These are phyloP conservation scores for Gremmenia infestans DNA, from an alignment of 2,329 filamentous ascomycete species.

Conservation along the genomic window DNA sequence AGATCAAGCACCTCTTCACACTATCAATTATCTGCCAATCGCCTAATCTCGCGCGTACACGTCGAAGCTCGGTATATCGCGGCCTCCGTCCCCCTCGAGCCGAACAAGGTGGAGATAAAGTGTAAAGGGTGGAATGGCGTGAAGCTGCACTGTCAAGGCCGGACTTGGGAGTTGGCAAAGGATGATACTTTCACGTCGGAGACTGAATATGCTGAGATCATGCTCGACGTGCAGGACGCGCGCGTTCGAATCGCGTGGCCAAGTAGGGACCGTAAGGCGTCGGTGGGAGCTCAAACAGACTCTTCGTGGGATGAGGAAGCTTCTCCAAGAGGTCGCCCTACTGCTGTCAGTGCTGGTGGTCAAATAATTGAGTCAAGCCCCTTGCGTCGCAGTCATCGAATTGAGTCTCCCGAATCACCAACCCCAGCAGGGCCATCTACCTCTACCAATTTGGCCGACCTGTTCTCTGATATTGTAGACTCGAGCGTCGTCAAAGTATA, in stretches of 20 bases:
- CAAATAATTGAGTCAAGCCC: slow-evolving; percentile 55
- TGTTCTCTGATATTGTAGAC: slow-evolving; percentile 41
- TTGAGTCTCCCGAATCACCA: slow-evolving; percentile 75
- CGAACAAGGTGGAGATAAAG: slow-evolving; percentile 77
- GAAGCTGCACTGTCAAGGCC: slow-evolving; percentile 85
- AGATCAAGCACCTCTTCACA: slow-evolving; percentile 94
- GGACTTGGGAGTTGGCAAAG: slow-evolving; percentile 79
- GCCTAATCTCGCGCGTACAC: slow-evolving; percentile 88
- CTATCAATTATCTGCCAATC: slow-evolving; percentile 88
- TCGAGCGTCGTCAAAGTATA: slow-evolving; percentile 59
- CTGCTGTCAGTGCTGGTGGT: slow-evolving; percentile 27
- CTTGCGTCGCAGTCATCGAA: slow-evolving; percentile 49
- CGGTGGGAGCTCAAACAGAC: slow-evolving; percentile 40
- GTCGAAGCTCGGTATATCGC: slow-evolving; percentile 81
- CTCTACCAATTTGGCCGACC: slow-evolving; percentile 18
- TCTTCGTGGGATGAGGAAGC: slow-evolving; percentile 62
- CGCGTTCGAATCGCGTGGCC: slow-evolving; percentile 91
- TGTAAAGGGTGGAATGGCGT: slow-evolving; percentile 96
- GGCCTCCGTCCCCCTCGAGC: slow-evolving; percentile 60
- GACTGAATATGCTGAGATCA: slow-evolving; percentile 82
- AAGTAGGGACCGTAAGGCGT: slow-evolving; percentile 44
- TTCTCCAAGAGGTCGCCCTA: slow-evolving; percentile 47
- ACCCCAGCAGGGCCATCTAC: slow-evolving; percentile 39
- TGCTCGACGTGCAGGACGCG: slow-evolving; percentile 91
- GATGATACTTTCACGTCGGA: slow-evolving; percentile 87